phyloP scores from a whole-genome alignment of 129 eudicot species.

The Calendula officinalis region DNA sequence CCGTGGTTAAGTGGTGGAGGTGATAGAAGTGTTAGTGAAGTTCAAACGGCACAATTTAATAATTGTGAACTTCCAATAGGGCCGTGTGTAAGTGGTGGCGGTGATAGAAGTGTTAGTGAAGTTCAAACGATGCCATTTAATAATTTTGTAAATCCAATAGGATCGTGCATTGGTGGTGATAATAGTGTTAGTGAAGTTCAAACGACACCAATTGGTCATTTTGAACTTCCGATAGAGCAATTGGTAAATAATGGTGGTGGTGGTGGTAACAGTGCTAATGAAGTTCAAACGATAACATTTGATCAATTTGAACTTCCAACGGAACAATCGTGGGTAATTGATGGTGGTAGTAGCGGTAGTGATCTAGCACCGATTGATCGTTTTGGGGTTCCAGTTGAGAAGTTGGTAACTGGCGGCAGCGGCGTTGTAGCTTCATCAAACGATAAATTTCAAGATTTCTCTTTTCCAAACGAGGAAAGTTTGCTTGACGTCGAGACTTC shows the following conservation, averaged over 20 bases:
- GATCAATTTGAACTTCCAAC: no score
- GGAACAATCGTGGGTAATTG: no score
- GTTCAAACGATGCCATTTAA: no score
- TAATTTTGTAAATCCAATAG: no score
- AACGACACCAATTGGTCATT: no score
- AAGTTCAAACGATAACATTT: no score
- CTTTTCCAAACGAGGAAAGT: not conserved
- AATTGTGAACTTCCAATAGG: no score
- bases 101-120: not conserved
- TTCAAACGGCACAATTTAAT: no score
- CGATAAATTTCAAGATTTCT: not conserved
- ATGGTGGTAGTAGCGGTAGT: no score
- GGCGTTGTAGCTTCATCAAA: not conserved
- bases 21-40: not conserved
- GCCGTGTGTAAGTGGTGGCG: not conserved
- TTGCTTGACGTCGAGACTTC: not conserved
- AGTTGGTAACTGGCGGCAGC: not conserved
- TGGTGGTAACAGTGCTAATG: not conserved
- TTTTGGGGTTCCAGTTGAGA: slow-evolving; percentile 9
- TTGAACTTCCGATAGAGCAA: no score
- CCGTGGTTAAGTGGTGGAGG: not conserved
- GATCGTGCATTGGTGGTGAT: no score
- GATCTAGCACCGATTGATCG: slow-evolving; percentile 1
- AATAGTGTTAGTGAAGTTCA: not conserved
- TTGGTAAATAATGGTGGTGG: not conserved